Conservation (phyloP, 129 eudicot species). For the Mikania micrantha region DNA sequence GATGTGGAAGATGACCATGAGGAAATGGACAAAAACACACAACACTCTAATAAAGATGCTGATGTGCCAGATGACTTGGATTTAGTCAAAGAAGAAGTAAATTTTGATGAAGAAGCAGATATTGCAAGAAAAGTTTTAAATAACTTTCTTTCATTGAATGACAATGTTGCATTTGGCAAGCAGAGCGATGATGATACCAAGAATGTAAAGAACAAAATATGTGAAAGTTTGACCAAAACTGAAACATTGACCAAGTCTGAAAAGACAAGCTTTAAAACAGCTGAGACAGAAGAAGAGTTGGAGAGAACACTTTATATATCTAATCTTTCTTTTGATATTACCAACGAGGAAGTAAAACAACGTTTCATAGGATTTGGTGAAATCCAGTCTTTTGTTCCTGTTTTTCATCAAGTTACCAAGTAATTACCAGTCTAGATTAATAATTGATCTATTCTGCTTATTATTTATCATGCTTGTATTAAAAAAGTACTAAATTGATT, state of each 20-base stretch:
- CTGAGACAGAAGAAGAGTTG: constrained; percentile 54
- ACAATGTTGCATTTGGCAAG: constrained; percentile 15
- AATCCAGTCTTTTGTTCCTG: constrained; percentile 74
- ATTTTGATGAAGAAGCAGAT: constrained; percentile 71
- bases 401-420: constrained; percentile 86
- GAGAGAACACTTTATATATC: constrained; percentile 63
- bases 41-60: constrained; percentile 30
- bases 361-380: constrained; percentile 81
- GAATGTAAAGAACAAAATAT: constrained; percentile 11
- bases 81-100: constrained; percentile 29
- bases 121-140: constrained; percentile 70
- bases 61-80: constrained; percentile 35
- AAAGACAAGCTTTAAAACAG: constrained; percentile 18
- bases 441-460: neutral
- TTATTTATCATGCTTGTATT: neutral
- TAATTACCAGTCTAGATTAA: constrained; percentile 22
- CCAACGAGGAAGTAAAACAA: constrained; percentile 69
- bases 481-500: constrained; percentile 7
- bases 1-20: constrained; percentile 43
- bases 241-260: constrained; percentile 24
- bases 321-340: constrained; percentile 82
- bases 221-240: constrained; percentile 19
- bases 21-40: constrained; percentile 22
- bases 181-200: constrained; percentile 27
- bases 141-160: constrained; percentile 43